Percentiles rank a stretch among this genome's conserved stretches.
Evolutionary conservation across 129 eudicot genomes (phyloP).

Genomic region (Artemisia tridentata): DNA sequence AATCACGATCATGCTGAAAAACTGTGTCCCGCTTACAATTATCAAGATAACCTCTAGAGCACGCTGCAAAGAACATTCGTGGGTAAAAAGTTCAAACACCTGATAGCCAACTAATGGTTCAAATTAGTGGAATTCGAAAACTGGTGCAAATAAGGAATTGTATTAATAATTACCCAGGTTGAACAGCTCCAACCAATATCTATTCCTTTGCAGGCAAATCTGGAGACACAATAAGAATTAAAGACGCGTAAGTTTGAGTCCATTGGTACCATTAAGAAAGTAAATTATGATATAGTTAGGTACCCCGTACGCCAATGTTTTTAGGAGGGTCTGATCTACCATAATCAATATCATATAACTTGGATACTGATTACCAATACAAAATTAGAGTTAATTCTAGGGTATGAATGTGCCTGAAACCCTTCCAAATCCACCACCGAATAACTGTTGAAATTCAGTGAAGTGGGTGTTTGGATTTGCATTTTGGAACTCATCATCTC

Average conservation of each 20-base stretch:
- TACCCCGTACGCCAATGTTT: too few species aligned
- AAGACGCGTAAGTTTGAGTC: not conserved
- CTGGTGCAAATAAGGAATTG: not conserved
- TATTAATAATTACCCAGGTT: conserved; percentile 44
- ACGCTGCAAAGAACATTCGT: conserved; percentile 44
- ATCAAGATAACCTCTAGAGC: conserved; percentile 65
- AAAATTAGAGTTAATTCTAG: too few species aligned
- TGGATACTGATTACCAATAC: too few species aligned
- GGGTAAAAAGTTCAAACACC: not conserved
- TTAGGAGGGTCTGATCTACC: too few species aligned
- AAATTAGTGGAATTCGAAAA: not conserved
- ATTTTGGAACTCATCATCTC: too few species aligned
- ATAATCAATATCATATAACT: too few species aligned
- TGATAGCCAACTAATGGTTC: not conserved
- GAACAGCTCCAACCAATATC: conserved; percentile 62
- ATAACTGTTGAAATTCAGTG: too few species aligned
- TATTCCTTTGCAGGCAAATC: conserved; percentile 90
- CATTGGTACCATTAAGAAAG: too few species aligned
- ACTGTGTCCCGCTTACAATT: conserved; percentile 68
- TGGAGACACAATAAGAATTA: conserved; percentile 18
- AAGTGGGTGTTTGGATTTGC: too few species aligned
- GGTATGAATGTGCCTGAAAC: too few species aligned
- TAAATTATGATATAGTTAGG: too few species aligned
- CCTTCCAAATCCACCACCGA: too few species aligned
- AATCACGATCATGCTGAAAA: conserved; percentile 59